Evolutionary conservation across 768 basidiomycete genomes (phyloP).

Genomic region (Coprinellus micaceus): DNA sequence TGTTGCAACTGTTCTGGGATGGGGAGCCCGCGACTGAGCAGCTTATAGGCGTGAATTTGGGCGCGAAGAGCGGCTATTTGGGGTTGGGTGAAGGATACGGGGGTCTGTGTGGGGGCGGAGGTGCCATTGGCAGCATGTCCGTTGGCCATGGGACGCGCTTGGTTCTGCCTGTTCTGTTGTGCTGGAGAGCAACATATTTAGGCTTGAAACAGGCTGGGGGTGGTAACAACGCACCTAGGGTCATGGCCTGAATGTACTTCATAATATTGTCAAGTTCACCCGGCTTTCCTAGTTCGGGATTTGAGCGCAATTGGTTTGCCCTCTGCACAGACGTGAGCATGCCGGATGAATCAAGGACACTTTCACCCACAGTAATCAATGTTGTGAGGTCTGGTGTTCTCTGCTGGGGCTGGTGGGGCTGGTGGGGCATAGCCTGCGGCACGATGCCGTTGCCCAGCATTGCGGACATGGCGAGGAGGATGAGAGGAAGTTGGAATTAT

Average conservation of each 20-base stretch:
- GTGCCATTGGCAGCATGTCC: conserved; percentile 47
- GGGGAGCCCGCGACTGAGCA: conserved; percentile 59
- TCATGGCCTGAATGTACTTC: conserved; percentile 46
- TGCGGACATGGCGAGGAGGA: conserved; percentile 30
- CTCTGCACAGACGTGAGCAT: conserved; percentile 31
- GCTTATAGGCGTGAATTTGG: conserved; percentile 80
- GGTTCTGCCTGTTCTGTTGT: conserved; percentile 31
- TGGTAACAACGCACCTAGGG: conserved; percentile 29
- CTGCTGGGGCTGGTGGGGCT: conserved; percentile 24
- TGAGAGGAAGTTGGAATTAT: not conserved
- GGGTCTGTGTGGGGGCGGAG: conserved; percentile 53
- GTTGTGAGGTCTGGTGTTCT: conserved; percentile 38
- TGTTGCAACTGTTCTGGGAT: conserved; percentile 69
- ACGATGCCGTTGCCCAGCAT: conserved; percentile 38
- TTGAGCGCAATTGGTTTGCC: conserved; percentile 46
- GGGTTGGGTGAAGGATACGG: conserved; percentile 73
- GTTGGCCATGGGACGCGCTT: conserved; percentile 22
- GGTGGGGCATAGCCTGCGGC: conserved; percentile 29
- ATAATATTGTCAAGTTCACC: conserved; percentile 44
- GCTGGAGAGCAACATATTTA: conserved; percentile 21
- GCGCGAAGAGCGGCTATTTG: conserved; percentile 75
- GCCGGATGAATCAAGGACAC: conserved; percentile 2
- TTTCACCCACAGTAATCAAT: conserved; percentile 38
- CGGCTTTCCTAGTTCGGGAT: conserved; percentile 48
- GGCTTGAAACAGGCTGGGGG: conserved; percentile 4